These are phyloP conservation scores for Nothopassalora personata DNA, from an alignment of 2,329 filamentous ascomycete species.

Conservation along the genomic window DNA sequence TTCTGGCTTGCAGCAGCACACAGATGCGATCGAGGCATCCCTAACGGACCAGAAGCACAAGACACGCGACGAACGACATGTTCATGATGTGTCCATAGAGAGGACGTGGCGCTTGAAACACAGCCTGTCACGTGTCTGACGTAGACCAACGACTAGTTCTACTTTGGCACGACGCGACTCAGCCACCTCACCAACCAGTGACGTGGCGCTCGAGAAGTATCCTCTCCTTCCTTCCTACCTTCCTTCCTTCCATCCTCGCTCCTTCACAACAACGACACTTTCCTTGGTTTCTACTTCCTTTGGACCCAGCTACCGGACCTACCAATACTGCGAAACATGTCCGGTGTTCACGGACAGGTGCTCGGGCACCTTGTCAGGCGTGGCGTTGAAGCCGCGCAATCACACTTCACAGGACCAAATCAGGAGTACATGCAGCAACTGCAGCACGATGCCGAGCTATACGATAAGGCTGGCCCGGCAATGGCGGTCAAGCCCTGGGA, in stretches of 20 bases:
- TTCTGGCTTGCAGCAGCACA: too few relatives aligned
- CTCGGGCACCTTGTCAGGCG: slow-evolving; percentile 32
- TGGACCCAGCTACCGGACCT: not conserved
- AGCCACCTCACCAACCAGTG: not conserved
- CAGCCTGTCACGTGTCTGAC: not conserved
- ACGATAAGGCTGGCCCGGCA: slow-evolving; percentile 23
- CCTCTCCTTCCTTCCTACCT: not conserved
- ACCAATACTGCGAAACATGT: slow-evolving; percentile 14
- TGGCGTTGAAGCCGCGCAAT: slow-evolving; percentile 28
- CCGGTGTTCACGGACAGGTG: slow-evolving; percentile 25
- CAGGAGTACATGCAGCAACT: slow-evolving; percentile 20
- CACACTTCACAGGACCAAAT: slow-evolving; percentile 20
- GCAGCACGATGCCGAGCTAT: slow-evolving; percentile 27
- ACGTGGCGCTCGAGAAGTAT: not conserved
- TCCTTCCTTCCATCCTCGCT: not conserved
- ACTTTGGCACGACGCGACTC: not conserved
- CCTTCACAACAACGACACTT: not conserved
- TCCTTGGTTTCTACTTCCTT: not conserved
- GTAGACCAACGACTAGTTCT: not conserved
- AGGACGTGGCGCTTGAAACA: not conserved
- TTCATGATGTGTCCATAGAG: too few relatives aligned
- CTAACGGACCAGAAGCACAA: too few relatives aligned
- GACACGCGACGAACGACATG: too few relatives aligned
- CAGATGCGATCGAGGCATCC: too few relatives aligned
- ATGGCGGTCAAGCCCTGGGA: slow-evolving; percentile 25